phyloP scores from a whole-genome alignment of 805 yeast genomes.

The Myxozyma melibiosi region DNA sequence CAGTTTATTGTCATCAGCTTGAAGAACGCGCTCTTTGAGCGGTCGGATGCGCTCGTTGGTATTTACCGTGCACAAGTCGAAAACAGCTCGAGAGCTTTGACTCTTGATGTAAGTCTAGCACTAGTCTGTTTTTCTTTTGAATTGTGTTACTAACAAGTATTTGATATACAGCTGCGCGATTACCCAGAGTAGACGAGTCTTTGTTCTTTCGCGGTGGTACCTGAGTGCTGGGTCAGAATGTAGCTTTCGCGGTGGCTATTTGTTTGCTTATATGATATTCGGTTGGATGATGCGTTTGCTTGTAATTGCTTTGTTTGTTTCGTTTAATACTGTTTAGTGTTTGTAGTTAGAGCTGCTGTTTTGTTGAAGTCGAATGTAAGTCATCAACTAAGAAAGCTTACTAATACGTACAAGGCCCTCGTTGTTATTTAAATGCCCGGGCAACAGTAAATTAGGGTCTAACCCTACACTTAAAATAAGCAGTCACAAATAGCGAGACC shows the following conservation, averaged over 20 bases:
- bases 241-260: too few relatives aligned
- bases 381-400: too few relatives aligned
- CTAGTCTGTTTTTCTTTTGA: neutral
- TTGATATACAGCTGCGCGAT: slow-evolving; percentile 5
- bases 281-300: too few relatives aligned
- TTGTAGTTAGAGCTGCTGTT: too few relatives aligned
- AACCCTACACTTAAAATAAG: neutral
- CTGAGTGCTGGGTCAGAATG: too few relatives aligned
- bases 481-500: neutral
- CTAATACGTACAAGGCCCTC: too few relatives aligned
- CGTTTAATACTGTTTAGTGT: too few relatives aligned
- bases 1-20: slow-evolving; percentile 93
- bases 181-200: slow-evolving; percentile 10
- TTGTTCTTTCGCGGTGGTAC: too few relatives aligned
- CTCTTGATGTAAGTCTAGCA: slow-evolving; percentile 60
- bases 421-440: too few relatives aligned
- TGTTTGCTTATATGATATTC: too few relatives aligned
- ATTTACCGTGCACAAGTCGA: slow-evolving; percentile 79
- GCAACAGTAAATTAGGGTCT: neutral
- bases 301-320: too few relatives aligned
- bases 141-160: neutral
- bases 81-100: slow-evolving; percentile 72
- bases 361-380: too few relatives aligned
- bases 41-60: slow-evolving; percentile 89
- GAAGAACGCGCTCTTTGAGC: slow-evolving; percentile 83